phyloP scores from a whole-genome alignment of 495 filamentous ascomycete genomes.

The Penicillium nucicola region DNA sequence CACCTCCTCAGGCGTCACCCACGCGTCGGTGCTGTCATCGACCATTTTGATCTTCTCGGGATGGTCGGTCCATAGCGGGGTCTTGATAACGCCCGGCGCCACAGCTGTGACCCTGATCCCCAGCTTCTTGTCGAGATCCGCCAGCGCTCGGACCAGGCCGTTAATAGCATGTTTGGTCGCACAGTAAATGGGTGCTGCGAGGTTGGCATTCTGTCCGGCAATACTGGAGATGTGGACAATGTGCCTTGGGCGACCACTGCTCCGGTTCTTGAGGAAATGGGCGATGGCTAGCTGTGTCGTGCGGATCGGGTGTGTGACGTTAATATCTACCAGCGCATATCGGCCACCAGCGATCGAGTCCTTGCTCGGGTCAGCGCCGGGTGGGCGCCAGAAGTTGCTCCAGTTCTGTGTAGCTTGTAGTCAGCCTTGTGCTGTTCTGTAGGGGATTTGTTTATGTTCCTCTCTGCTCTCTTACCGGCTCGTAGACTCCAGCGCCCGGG shows the following conservation, averaged over 20 bases:
- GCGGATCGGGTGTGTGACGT: slow-evolving; percentile 67
- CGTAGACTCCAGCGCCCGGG: slow-evolving; percentile 67
- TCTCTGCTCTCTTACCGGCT: slow-evolving; percentile 47
- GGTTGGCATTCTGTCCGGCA: slow-evolving; percentile 53
- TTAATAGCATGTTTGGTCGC: slow-evolving; percentile 62
- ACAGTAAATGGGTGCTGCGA: slow-evolving; percentile 55
- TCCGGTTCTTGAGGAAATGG: slow-evolving; percentile 43
- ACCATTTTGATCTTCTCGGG: slow-evolving; percentile 63
- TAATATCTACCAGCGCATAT: slow-evolving; percentile 63
- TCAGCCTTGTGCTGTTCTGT: neutral
- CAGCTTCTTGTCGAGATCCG: slow-evolving; percentile 43
- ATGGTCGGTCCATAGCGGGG: slow-evolving; percentile 66
- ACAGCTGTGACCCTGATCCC: slow-evolving; percentile 65
- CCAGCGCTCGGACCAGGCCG: slow-evolving; percentile 56
- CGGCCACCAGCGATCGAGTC: slow-evolving; percentile 43
- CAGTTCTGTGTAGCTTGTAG: slow-evolving; percentile 37
- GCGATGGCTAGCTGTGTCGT: slow-evolving; percentile 62
- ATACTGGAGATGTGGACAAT: slow-evolving; percentile 62
- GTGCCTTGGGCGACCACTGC: slow-evolving; percentile 40
- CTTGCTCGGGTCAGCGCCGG: slow-evolving; percentile 45
- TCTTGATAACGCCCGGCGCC: slow-evolving; percentile 64
- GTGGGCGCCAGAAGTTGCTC: slow-evolving; percentile 66
- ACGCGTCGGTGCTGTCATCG: slow-evolving; percentile 46
- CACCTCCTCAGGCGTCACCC: slow-evolving; percentile 64
- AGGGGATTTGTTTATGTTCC: too few relatives aligned